A percentile compares a stretch with the other conserved stretches of the same genome.
phyloP scores from a whole-genome alignment of 768 basidiomycete genomes.

The Lactarius tabidus region DNA sequence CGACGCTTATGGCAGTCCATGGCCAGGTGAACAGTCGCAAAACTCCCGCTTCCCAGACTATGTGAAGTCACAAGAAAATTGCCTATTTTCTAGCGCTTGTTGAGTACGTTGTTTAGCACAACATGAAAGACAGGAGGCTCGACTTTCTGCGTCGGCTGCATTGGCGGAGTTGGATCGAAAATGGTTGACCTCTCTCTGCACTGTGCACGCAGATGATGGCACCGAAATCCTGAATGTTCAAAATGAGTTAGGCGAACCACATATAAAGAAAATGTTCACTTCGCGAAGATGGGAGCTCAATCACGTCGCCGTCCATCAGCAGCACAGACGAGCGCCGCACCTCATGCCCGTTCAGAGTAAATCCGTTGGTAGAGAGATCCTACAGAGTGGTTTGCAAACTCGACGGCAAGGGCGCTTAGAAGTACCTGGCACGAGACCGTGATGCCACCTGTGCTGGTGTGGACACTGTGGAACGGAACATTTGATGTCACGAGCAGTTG shows the following conservation, averaged over 20 bases:
- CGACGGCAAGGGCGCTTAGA: not conserved
- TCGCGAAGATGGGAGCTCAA: slow-evolving; percentile 65
- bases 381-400: slow-evolving; percentile 29
- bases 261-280: slow-evolving; percentile 36
- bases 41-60: slow-evolving; percentile 75
- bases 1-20: slow-evolving; percentile 57
- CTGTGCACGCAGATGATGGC: slow-evolving; percentile 53
- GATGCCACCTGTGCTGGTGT: slow-evolving; percentile 63
- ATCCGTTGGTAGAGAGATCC: slow-evolving; percentile 77
- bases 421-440: slow-evolving; percentile 76
- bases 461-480: slow-evolving; percentile 45
- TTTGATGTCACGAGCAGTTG: not conserved
- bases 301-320: slow-evolving; percentile 69
- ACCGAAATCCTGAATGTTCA: slow-evolving; percentile 54
- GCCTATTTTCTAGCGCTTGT: slow-evolving; percentile 49
- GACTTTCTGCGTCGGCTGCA: slow-evolving; percentile 52
- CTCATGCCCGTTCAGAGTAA: slow-evolving; percentile 63
- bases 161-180: slow-evolving; percentile 61
- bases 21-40: slow-evolving; percentile 78
- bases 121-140: slow-evolving; percentile 16
- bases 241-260: not conserved
- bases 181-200: slow-evolving; percentile 49
- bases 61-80: slow-evolving; percentile 72
- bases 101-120: not conserved
- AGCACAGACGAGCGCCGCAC: slow-evolving; percentile 66